Percentiles rank a stretch among this genome's conserved stretches.
Conservation (phyloP, 202 grass and related monocot species). For the Zizania palustris region DNA sequence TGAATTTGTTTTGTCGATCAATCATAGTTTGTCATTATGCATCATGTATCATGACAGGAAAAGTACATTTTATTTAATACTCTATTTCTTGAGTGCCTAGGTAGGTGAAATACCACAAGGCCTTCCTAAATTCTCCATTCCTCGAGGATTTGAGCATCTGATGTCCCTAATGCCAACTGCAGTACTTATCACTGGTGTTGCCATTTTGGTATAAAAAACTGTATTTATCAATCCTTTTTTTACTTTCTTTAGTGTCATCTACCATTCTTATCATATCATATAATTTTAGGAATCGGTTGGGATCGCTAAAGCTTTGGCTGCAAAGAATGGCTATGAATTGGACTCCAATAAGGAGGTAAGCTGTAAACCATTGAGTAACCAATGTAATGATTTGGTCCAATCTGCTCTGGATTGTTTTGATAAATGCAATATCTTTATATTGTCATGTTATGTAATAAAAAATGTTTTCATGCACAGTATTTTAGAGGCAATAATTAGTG, state of each 20-base stretch:
- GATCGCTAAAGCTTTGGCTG: constrained; percentile 98
- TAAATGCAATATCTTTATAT: neutral
- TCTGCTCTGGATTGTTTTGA: neutral
- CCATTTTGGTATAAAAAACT: constrained; percentile 73
- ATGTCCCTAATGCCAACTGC: constrained; percentile 79
- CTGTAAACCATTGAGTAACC: neutral
- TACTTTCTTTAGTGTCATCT: constrained; percentile 27
- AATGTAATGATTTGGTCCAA: constrained; percentile 18
- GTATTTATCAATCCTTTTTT: constrained; percentile 12
- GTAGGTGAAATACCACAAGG: constrained; percentile 99
- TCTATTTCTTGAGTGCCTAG: constrained; percentile 46
- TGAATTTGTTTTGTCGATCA: neutral
- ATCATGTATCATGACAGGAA: constrained; percentile 13
- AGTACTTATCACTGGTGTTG: constrained; percentile 92
- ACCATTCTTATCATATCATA: constrained; percentile 36
- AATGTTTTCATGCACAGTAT: neutral
- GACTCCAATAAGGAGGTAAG: constrained; percentile 96
- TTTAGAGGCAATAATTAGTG: neutral
- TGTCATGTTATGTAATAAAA: neutral
- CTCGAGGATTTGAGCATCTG: constrained; percentile 81
- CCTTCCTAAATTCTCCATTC: constrained; percentile 81
- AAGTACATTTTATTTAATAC: constrained; percentile 13
- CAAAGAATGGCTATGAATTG: constrained; percentile 96
- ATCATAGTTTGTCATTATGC: constrained; percentile 11
- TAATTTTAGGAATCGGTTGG: constrained; percentile 92